These are phyloP conservation scores for Peronospora destructor DNA, from an alignment of 352 stramenopile species.

Conservation along the genomic window DNA sequence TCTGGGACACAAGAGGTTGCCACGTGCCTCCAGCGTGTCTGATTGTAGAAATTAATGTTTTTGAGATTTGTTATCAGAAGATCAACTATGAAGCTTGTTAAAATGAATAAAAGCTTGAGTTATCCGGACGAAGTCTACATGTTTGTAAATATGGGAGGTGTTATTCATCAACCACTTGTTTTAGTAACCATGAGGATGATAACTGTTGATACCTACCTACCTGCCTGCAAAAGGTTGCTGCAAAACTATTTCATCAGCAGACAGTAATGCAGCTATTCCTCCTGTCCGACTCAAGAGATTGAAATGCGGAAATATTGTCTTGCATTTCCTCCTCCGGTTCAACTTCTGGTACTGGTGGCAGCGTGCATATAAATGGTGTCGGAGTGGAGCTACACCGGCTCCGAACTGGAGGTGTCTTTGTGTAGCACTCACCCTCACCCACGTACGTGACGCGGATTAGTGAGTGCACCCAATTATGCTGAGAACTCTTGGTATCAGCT, in stretches of 20 bases:
- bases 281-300: conserved; percentile 10
- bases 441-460: conserved; percentile 45
- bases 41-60: too few species aligned
- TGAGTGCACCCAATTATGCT: conserved; percentile 54
- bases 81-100: too few species aligned
- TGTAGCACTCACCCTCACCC: conserved; percentile 28
- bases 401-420: conserved; percentile 12
- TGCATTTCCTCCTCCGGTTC: conserved; percentile 22
- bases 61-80: too few species aligned
- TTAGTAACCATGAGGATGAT: background rate
- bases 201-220: conserved; percentile 5
- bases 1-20: too few species aligned
- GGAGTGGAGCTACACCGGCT: conserved; percentile 20
- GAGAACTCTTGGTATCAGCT: conserved; percentile 36
- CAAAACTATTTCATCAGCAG: conserved; percentile 13
- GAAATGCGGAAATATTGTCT: conserved; percentile 6
- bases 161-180: too few species aligned
- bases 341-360: conserved; percentile 20
- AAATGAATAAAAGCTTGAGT: too few species aligned
- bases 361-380: conserved; percentile 2
- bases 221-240: conserved; percentile 12
- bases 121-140: too few species aligned
- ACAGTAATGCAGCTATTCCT: conserved; percentile 26
- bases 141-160: too few species aligned
- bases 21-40: background rate